These are phyloP conservation scores for Cytospora paraplurivora DNA, from an alignment of 2,329 filamentous ascomycete genomes.

Conservation along the genomic window DNA sequence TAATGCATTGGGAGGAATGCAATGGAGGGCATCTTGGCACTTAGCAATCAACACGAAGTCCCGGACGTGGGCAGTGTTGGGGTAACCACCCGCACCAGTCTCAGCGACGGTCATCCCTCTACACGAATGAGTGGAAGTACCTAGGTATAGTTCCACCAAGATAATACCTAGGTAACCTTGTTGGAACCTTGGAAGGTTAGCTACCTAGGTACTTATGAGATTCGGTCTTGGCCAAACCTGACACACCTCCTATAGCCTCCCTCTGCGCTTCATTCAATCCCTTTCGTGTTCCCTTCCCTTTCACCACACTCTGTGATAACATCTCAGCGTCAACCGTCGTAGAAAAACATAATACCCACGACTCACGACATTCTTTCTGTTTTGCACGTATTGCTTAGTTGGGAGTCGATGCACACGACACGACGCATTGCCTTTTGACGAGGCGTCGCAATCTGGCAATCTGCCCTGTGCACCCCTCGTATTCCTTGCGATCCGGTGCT, in stretches of 20 bases:
- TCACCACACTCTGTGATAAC: background rate
- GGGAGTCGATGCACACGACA: background rate
- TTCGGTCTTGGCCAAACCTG: background rate
- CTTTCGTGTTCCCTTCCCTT: background rate
- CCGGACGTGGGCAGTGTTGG: too few species aligned
- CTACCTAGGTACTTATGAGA: background rate
- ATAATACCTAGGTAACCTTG: too few species aligned
- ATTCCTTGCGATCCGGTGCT: background rate
- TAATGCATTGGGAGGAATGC: too few species aligned
- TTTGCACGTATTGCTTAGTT: background rate
- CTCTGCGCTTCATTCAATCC: background rate
- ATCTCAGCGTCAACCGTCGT: background rate
- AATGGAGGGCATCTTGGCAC: too few species aligned
- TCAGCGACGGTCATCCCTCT: too few species aligned
- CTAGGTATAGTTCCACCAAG: constrained; percentile 12
- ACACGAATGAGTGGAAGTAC: too few species aligned
- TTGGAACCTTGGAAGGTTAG: too few species aligned
- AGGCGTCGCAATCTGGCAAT: background rate
- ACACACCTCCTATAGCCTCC: background rate
- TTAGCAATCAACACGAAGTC: too few species aligned
- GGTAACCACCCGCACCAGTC: too few species aligned
- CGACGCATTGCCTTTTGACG: background rate
- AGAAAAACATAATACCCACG: background rate
- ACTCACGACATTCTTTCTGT: background rate
- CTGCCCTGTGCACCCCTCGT: background rate